phyloP scores from a whole-genome alignment of 441 rosid species.

The Codiaeum variegatum region DNA sequence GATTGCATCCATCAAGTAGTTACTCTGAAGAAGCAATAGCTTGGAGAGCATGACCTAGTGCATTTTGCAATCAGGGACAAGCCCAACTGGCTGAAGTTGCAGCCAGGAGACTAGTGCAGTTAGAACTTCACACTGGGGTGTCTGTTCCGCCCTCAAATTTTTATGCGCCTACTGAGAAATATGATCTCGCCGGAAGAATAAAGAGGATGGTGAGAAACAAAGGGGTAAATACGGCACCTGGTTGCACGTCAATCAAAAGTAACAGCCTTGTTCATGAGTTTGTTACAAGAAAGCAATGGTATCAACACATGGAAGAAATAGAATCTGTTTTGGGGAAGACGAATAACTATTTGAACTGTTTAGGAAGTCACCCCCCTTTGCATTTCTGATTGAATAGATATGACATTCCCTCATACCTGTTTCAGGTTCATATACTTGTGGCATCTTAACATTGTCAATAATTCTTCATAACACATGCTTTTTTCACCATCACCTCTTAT shows the following conservation, averaged over 20 bases:
- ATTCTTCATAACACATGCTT: not conserved
- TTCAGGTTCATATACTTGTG: not conserved
- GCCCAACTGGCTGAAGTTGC: conserved; percentile 38
- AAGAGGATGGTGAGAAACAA: conserved; percentile 57
- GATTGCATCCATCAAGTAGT: conserved; percentile 29
- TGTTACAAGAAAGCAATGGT: conserved; percentile 48
- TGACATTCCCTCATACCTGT: not conserved
- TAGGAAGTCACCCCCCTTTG: not conserved
- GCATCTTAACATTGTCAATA: not conserved
- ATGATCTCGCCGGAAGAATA: conserved; percentile 45
- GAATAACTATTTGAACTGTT: conserved; percentile 22
- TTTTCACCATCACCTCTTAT: not conserved
- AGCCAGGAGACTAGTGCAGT: conserved; percentile 35
- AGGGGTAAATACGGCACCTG: conserved; percentile 59
- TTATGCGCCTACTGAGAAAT: conserved; percentile 43
- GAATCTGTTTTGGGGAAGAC: conserved; percentile 31
- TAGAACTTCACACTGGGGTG: conserved; percentile 42
- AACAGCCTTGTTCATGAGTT: conserved; percentile 45
- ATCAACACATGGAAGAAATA: conserved; percentile 39
- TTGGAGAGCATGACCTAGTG: conserved; percentile 45
- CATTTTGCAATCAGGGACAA: conserved; percentile 34
- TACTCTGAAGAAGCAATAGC: conserved; percentile 42
- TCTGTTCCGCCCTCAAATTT: conserved; percentile 49
- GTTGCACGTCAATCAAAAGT: conserved; percentile 57
- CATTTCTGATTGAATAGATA: not conserved